Base-by-base conservation (phyloP, 345 rosid genomes). In the Rhizophora apiculata region DNA sequence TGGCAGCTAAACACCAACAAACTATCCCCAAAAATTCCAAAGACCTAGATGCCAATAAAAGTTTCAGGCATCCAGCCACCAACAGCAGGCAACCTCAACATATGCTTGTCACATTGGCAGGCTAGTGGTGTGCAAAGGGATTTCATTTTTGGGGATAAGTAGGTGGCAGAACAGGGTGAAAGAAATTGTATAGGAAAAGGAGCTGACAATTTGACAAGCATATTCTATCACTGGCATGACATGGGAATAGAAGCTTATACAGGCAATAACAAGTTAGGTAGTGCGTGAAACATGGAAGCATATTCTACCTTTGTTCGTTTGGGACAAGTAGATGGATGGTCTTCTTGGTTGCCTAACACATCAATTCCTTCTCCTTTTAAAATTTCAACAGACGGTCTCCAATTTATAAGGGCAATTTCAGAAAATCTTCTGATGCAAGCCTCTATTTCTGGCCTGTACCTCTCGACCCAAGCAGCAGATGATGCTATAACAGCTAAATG, bases 401-500 rank as follows among this genome's bases (percentile, higher is more conserved):
- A 94, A 71, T 84, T 88, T 64, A 89, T 73, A 78, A 89, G 89
- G 78, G 78, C 77, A 62, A 94, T 82, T 64, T 79, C 89, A 60
- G 78, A 71, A 67, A 88, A 71, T 74, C 81, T 82, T 71, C 85
- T 70, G 29, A 89, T 76, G 79, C 84, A 86, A 74, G 81, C 76
- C 83, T 88, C 84, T 26, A 94, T 73, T 64, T 91, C 80, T 52
- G 49, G 64, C 82, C 76, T 94, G 79, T 89, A 83, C 79, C 88
- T 89, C 81, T 94, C 98, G 75, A 94, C 86, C 97, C 97, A 91
- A 75, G 97, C 96, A 72, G 97, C 97, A 63, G 97, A 94, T 26
- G 97, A 91, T 70, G 98, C 96, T 46, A 91, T 79, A n/a, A 91
- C 98, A 24, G 95, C 98, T 68, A 84, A 56, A 81, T 91, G 93